Evolutionary conservation across 345 rosid species (phyloP).

Genomic region (Populus alba): DNA sequence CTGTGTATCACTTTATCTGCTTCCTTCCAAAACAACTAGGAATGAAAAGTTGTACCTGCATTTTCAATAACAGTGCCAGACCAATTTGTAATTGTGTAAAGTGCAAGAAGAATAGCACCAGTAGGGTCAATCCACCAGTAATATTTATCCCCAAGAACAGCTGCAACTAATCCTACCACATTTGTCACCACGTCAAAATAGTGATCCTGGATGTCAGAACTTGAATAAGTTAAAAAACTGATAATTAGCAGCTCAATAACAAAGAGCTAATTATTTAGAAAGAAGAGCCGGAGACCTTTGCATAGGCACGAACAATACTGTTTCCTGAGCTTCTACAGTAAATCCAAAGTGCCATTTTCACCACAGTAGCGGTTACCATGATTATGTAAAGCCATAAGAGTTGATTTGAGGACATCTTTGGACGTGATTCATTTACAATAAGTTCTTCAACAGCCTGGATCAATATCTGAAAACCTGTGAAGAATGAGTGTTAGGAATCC

Average conservation of each 20-base stretch:
- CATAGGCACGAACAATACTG: conserved; percentile 86
- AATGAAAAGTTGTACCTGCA: conserved; percentile 46
- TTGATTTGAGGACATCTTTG: conserved; percentile 47
- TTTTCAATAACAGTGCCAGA: conserved; percentile 87
- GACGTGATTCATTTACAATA: conserved; percentile 39
- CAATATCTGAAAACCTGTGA: conserved; percentile 74
- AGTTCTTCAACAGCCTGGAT: conserved; percentile 70
- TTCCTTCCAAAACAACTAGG: neutral
- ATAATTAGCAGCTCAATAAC: neutral
- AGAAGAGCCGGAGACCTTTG: conserved; percentile 49
- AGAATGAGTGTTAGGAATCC: neutral
- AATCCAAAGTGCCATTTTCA: conserved; percentile 78
- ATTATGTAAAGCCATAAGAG: conserved; percentile 67
- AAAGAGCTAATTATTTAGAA: neutral
- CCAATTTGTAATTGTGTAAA: conserved; percentile 88
- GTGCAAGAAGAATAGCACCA: conserved; percentile 78
- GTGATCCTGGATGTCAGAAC: conserved; percentile 59
- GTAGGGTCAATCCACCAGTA: conserved; percentile 93
- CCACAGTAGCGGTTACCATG: conserved; percentile 75
- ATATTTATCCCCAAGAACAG: conserved; percentile 67
- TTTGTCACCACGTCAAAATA: conserved; percentile 87
- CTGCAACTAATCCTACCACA: conserved; percentile 76
- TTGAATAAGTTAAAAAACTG: neutral
- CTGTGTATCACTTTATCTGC: neutral
- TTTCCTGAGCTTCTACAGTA: conserved; percentile 76